A percentile compares a stretch with the other conserved stretches of the same genome.
phyloP scores from a whole-genome alignment of 495 filamentous ascomycete species.

The Xanthoparmelia taractica region DNA sequence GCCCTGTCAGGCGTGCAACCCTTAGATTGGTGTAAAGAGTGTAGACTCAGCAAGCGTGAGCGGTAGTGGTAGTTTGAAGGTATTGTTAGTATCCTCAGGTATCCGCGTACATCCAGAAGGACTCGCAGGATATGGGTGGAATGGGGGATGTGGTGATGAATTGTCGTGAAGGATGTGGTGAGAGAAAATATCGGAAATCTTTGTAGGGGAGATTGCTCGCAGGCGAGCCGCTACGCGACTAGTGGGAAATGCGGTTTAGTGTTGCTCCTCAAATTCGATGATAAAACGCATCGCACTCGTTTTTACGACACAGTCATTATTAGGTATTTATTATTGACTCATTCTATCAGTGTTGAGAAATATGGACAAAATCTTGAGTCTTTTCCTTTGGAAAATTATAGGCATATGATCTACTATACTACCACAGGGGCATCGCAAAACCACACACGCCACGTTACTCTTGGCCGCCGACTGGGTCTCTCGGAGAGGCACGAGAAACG shows the following conservation, averaged over 20 bases:
- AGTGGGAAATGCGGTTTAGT: constrained; percentile 10
- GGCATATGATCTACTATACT: too few species aligned
- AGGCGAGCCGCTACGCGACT: constrained; percentile 8
- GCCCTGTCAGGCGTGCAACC: constrained; percentile 21
- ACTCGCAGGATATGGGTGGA: constrained; percentile 18
- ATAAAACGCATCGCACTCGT: too few species aligned
- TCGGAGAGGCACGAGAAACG: constrained; percentile 1
- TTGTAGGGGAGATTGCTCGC: constrained; percentile 12
- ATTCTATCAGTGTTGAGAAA: background rate
- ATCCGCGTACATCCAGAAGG: constrained; percentile 22
- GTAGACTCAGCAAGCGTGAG: constrained; percentile 21
- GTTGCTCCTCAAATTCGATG: too few species aligned
- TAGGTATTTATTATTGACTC: background rate
- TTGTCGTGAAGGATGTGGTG: constrained; percentile 12
- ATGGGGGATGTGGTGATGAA: constrained; percentile 6
- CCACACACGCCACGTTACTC: background rate
- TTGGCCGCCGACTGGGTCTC: constrained; percentile 1
- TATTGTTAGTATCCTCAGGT: constrained; percentile 16
- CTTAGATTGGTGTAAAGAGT: constrained; percentile 15
- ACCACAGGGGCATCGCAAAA: background rate
- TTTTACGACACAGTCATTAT: background rate
- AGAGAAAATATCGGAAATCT: constrained; percentile 18
- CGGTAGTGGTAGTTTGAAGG: constrained; percentile 7
- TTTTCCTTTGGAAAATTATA: too few species aligned
- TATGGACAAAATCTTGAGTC: background rate